Conservation (phyloP, 805 yeast species). For the Candida stauntonica region DNA sequence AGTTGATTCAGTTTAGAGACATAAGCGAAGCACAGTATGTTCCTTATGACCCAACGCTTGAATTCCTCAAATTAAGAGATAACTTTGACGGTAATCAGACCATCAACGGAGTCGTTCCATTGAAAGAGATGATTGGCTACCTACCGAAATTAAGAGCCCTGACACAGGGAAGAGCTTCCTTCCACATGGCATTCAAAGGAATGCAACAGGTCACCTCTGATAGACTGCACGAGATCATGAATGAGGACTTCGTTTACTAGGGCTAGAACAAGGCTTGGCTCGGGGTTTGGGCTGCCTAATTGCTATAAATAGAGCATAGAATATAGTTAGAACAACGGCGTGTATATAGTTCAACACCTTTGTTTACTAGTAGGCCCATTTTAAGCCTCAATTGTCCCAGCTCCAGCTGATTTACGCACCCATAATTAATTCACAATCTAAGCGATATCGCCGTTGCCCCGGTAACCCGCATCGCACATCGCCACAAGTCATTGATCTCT, state of each 20-base stretch:
- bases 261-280: too few species aligned
- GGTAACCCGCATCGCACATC: too few species aligned
- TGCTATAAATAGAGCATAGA: too few species aligned
- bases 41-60: constrained; percentile 72
- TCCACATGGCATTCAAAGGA: constrained; percentile 71
- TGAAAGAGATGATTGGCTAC: constrained; percentile 89
- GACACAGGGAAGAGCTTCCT: constrained; percentile 86
- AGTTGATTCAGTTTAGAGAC: constrained; percentile 43
- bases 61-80: constrained; percentile 21
- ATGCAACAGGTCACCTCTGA: constrained; percentile 65
- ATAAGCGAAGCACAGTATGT: constrained; percentile 61
- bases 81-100: constrained; percentile 35
- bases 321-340: too few species aligned
- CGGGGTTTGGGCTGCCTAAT: too few species aligned
- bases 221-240: constrained; percentile 36
- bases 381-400: too few species aligned
- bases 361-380: too few species aligned
- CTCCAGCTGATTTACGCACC: too few species aligned
- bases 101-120: constrained; percentile 77
- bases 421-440: too few species aligned
- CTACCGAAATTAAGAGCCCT: constrained; percentile 69
- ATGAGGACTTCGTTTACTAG: constrained; percentile 12
- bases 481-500: too few species aligned
- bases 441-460: too few species aligned
- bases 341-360: too few species aligned